These are phyloP conservation scores for Colletotrichum lini DNA, from an alignment of 2,329 filamentous ascomycete species.

Conservation along the genomic window DNA sequence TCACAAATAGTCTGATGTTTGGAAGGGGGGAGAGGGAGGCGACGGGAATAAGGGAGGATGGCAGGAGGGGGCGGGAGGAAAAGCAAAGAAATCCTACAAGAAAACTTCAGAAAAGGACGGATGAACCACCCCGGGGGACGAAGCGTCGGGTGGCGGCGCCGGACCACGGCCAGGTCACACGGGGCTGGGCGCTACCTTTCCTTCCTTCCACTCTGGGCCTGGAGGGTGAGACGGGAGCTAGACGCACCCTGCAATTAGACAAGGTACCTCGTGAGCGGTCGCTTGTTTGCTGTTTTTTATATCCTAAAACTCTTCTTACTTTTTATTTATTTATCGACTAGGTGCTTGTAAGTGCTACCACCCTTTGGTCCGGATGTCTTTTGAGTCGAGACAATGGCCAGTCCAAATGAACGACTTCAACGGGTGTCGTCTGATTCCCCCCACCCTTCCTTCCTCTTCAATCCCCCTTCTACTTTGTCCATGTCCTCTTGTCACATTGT, in stretches of 20 bases:
- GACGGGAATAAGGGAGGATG: too few relatives aligned
- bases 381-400: not conserved
- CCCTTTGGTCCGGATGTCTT: not conserved
- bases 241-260: not conserved
- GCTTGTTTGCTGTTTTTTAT: not conserved
- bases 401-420: not conserved
- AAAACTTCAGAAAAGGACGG: not conserved
- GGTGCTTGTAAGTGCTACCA: not conserved
- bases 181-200: not conserved
- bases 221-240: not conserved
- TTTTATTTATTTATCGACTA: not conserved
- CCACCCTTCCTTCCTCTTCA: too few relatives aligned
- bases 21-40: not conserved
- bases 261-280: too few relatives aligned
- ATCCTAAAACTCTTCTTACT: too few relatives aligned
- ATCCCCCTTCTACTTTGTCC: not conserved
- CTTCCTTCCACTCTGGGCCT: not conserved
- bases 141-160: slow-evolving; percentile 12
- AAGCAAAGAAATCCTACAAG: too few relatives aligned
- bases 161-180: not conserved
- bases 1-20: not conserved
- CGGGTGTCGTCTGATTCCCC: not conserved
- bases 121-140: not conserved
- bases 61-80: too few relatives aligned
- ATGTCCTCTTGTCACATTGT: not conserved